Evolutionary conservation across 345 rosid genomes (phyloP).

Genomic region (Isatis tinctoria): DNA sequence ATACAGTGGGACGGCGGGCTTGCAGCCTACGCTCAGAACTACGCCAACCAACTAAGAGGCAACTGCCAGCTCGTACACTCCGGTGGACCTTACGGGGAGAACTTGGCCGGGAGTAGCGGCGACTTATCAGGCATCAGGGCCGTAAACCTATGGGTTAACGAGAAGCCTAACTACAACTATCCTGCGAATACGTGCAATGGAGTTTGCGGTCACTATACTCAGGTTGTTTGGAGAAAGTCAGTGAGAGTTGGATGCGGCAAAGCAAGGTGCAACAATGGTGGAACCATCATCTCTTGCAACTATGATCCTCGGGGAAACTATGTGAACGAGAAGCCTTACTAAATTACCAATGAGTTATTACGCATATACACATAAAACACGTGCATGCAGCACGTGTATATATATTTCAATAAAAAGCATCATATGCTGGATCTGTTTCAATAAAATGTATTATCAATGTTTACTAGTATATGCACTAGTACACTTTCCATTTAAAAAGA

Average conservation of each 20-base stretch:
- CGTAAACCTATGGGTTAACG: slow-evolving; percentile 20
- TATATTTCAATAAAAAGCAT: background rate
- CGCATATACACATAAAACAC: background rate
- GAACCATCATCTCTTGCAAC: slow-evolving; percentile 23
- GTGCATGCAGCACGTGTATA: background rate
- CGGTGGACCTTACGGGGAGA: slow-evolving; percentile 23
- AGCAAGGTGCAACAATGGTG: slow-evolving; percentile 27
- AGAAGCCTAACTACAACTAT: slow-evolving; percentile 24
- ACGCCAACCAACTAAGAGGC: slow-evolving; percentile 8
- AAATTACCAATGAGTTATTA: slow-evolving; percentile 16
- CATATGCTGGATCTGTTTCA: background rate
- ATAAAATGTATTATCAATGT: background rate
- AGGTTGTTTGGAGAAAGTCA: slow-evolving; percentile 29
- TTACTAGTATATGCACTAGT: background rate
- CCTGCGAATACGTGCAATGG: slow-evolving; percentile 9
- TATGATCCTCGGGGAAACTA: slow-evolving; percentile 18
- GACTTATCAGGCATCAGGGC: slow-evolving; percentile 7
- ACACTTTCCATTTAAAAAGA: background rate
- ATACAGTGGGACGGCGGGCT: slow-evolving; percentile 11
- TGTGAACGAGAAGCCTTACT: slow-evolving; percentile 22
- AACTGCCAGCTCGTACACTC: slow-evolving; percentile 22
- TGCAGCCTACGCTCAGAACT: slow-evolving; percentile 9
- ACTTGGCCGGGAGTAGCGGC: background rate
- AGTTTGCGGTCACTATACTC: slow-evolving; percentile 25
- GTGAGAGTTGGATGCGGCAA: slow-evolving; percentile 26